Evolutionary conservation across 352 stramenopile species (phyloP), one percentile per base, ranked within the genome.

Genomic region (Phytophthora kernoviae): DNA sequence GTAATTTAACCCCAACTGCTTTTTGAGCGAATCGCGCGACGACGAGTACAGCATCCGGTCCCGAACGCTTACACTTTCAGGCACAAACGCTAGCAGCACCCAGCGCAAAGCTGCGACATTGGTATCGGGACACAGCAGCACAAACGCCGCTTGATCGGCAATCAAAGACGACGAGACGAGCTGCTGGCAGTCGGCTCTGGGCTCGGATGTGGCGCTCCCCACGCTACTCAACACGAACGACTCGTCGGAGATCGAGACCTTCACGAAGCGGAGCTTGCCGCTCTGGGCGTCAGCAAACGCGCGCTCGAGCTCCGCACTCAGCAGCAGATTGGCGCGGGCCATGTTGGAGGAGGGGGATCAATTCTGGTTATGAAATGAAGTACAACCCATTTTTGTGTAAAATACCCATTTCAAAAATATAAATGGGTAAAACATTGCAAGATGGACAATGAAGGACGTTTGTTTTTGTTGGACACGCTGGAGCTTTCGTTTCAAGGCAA

Each of bases 11-110:
- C 90, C 90, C 48, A 97, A 78, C 50, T 95, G 85, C 61, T 95
- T 93, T 70, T 96, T 95, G 41, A 97, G 71, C 74, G 88, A 94
- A 27, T 96, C 87, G 39, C 90, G 85, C 46, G 90, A 94, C 40
- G 87, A 96, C 60, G 90, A 96, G 75, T 96, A 97, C 24, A 97
- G 73, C 90, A 97, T 97, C 62, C 93, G 93, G 60, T 96, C 88
- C 22, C 88, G 82, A 47, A 94, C 90, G 37, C 70, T 88, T 42
- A 88, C 81, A 22, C 52, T 57, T 49, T 96, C 87, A 6, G 85
- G 81, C 20, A 94, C 87, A 49, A 92, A 94, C 40, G 84, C 82
- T 8, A 94, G 59, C 49, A 96, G 51, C 22, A 93, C 74, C 87
- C 87, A 96, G 27, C 82, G 81, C 53, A 91, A 51, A 39, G 84